Evolutionary conservation across 2,329 filamentous ascomycete genomes (phyloP), one percentile per base, ranked within the genome.

Genomic region (Sclerotinia trifoliorum): DNA sequence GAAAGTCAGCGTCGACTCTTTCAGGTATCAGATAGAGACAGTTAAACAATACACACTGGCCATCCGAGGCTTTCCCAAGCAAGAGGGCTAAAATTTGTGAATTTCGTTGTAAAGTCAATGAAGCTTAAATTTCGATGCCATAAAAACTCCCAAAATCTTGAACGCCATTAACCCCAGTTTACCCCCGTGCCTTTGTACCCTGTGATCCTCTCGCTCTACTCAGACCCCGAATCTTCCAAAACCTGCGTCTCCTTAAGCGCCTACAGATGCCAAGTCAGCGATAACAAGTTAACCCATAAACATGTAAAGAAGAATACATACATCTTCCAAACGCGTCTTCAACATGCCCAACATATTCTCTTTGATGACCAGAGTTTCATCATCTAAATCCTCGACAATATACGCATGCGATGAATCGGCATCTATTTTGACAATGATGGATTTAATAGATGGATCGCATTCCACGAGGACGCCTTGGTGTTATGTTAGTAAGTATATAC

Each of bases 371-470:
- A 93, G 82, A 68, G 90, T 88, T 77, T 90, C 86, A 69, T 94
- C 91, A 79, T 94, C 91, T 1, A 94, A 84, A 71, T 93, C 90
- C 74, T 93, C 90, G 71, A 93, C 90, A 76, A 94, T 91, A 78
- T 88, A 92, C 72, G 89, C 87, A 78, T 93, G 88, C 24, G 24
- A 42, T 73, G 85, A 84, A 68, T 86, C 82, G 74, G 82, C 85
- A 79, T 94, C 89, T 73, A 94, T 91, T 75, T 88, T 90, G 74
- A 91, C 83, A 75, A 94, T 90, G 81, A 94, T 93, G 71, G 91
- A 90, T 80, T 93, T 94, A 84, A 94, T 93, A 56, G 90, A 92
- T n/a, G 91, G 89, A 77, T 94, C 91, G 80, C 90, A 93, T 79
- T 93, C 87, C 79, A 94, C 88, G 72, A 94, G 84, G 39, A 92